These are phyloP conservation scores for Kodamaea kakaduensis DNA, from an alignment of 805 yeast species.

Conservation along the genomic window DNA sequence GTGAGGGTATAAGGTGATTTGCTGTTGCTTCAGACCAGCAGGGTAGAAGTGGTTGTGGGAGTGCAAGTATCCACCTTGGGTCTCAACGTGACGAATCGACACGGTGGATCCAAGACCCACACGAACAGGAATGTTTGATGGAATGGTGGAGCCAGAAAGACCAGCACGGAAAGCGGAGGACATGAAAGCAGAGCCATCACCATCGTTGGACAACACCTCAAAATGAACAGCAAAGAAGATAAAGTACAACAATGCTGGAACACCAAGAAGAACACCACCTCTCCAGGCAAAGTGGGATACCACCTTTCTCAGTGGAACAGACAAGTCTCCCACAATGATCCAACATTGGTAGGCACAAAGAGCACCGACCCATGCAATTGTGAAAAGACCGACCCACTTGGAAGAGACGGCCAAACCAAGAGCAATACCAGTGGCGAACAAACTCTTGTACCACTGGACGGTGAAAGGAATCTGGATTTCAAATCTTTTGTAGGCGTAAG, in stretches of 20 bases:
- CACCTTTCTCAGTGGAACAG: slow-evolving; percentile 42
- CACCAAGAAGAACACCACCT: slow-evolving; percentile 49
- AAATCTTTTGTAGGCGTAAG: slow-evolving; percentile 60
- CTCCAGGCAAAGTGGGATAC: slow-evolving; percentile 48
- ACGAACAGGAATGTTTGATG: slow-evolving; percentile 53
- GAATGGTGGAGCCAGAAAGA: slow-evolving; percentile 57
- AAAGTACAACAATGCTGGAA: slow-evolving; percentile 56
- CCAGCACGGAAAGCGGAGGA: slow-evolving; percentile 67
- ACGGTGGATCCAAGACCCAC: slow-evolving; percentile 72
- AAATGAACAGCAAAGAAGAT: slow-evolving; percentile 63
- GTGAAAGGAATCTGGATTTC: slow-evolving; percentile 64
- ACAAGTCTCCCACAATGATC: slow-evolving; percentile 70
- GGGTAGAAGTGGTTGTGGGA: slow-evolving; percentile 71
- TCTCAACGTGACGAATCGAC: slow-evolving; percentile 62
- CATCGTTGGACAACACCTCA: slow-evolving; percentile 51
- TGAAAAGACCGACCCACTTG: slow-evolving; percentile 84
- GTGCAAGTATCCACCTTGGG: slow-evolving; percentile 78
- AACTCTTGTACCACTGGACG: slow-evolving; percentile 52
- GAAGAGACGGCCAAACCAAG: slow-evolving; percentile 70
- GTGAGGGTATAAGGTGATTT: slow-evolving; percentile 76
- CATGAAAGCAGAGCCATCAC: slow-evolving; percentile 71
- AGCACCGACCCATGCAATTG: slow-evolving; percentile 72
- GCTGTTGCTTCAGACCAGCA: slow-evolving; percentile 82
- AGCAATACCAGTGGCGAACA: slow-evolving; percentile 62
- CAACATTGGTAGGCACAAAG: slow-evolving; percentile 60